Conservation (phyloP, 441 rosid genomes). For the Euphorbia corollata region DNA sequence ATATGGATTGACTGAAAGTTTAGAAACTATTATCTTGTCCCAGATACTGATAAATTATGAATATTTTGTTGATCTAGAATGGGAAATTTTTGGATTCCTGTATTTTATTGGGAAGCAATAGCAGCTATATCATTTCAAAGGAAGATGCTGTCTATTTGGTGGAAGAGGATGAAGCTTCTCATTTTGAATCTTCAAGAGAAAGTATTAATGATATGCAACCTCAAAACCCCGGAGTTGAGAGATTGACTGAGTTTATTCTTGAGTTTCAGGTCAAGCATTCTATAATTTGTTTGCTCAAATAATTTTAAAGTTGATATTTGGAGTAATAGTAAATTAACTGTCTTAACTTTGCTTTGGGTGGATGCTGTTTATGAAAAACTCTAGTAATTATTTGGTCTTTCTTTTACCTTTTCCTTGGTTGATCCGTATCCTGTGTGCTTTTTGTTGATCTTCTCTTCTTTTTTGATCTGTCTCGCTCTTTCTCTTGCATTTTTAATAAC, state of each 20-base stretch:
- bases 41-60: slow-evolving; percentile 14
- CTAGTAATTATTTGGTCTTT: background rate
- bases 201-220: slow-evolving; percentile 30
- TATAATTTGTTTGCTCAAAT: background rate
- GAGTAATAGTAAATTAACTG: background rate
- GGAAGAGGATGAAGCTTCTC: slow-evolving; percentile 38
- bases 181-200: slow-evolving; percentile 32
- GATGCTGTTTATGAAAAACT: background rate
- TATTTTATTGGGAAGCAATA: slow-evolving; percentile 66
- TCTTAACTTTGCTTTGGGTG: background rate
- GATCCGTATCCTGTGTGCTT: background rate
- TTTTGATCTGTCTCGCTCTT: background rate
- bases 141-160: slow-evolving; percentile 64
- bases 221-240: slow-evolving; percentile 39
- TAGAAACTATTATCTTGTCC: slow-evolving; percentile 2
- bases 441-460: background rate
- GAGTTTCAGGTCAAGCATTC: slow-evolving; percentile 69
- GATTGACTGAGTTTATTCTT: slow-evolving; percentile 53
- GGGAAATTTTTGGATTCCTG: slow-evolving; percentile 89
- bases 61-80: slow-evolving; percentile 41
- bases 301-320: background rate
- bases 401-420: background rate
- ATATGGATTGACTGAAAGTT: slow-evolving; percentile 8
- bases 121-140: slow-evolving; percentile 66
- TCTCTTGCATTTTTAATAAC: slow-evolving; percentile 1